A percentile compares a stretch with the other conserved stretches of the same genome.
Conservation (phyloP, 2,329 filamentous ascomycete genomes). For the Colletotrichum graminicola region DNA sequence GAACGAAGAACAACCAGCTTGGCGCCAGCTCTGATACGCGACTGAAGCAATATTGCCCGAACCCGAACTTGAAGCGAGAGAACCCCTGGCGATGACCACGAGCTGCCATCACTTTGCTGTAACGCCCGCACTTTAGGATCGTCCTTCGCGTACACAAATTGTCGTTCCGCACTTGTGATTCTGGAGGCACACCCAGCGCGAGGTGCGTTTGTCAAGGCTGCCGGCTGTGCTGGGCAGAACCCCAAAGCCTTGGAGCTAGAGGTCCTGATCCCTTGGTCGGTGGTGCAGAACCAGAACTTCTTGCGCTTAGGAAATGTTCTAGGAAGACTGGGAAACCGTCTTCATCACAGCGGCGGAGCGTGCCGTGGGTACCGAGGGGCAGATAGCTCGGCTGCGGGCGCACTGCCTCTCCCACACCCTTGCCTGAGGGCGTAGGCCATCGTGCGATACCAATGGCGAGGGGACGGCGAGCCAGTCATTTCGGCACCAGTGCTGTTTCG, state of each 20-base stretch:
- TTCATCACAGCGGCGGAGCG: conserved; percentile 7
- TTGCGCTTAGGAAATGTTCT: not conserved
- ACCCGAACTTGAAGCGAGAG: conserved; percentile 20
- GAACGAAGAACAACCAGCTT: conserved; percentile 5
- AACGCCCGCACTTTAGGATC: conserved; percentile 28
- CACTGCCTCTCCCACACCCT: conserved; percentile 10
- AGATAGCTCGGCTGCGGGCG: conserved; percentile 26
- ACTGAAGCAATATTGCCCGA: conserved; percentile 17
- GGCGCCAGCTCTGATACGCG: conserved; percentile 25
- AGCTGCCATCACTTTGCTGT: conserved; percentile 28
- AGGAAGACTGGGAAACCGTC: not conserved
- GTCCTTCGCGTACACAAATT: not conserved
- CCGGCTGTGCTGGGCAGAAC: not conserved
- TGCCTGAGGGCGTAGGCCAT: conserved; percentile 1
- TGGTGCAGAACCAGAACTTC: not conserved
- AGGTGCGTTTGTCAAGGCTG: not conserved
- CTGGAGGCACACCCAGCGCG: not conserved
- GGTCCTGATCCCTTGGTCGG: conserved; percentile 5
- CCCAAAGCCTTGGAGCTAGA: conserved; percentile 9
- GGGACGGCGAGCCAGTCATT: conserved; percentile 12
- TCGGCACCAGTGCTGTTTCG: conserved; percentile 14
- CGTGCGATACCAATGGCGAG: conserved; percentile 6
- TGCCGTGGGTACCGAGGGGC: not conserved
- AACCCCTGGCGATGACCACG: conserved; percentile 3
- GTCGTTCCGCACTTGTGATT: not conserved